Percentiles rank a stretch among this genome's conserved stretches.
phyloP scores from a whole-genome alignment of 495 filamentous ascomycete species.

The Pyrenopolyporus hunteri region DNA sequence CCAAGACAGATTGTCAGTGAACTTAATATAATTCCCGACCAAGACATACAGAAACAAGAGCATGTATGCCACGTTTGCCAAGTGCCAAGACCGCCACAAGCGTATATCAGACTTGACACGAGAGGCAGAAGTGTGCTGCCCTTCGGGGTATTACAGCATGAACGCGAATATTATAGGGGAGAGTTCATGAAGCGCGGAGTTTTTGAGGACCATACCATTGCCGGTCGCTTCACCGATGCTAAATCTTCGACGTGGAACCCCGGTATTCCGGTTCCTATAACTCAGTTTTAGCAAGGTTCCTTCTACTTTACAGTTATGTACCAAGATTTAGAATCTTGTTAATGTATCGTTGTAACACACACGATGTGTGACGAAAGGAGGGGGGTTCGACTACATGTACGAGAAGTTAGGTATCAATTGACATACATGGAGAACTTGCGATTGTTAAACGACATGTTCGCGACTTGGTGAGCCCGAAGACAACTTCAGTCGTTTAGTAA shows the following conservation, averaged over 20 bases:
- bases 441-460: constrained; percentile 49
- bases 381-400: background rate
- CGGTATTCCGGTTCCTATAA: constrained; percentile 58
- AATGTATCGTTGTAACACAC: background rate
- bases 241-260: constrained; percentile 59
- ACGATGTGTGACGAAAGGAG: background rate
- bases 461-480: constrained; percentile 22
- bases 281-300: constrained; percentile 14
- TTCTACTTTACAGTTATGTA: background rate
- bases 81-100: constrained; percentile 43
- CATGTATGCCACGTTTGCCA: constrained; percentile 37
- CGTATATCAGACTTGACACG: constrained; percentile 19
- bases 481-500: constrained; percentile 6
- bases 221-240: constrained; percentile 57
- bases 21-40: constrained; percentile 11
- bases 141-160: constrained; percentile 34
- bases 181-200: constrained; percentile 3
- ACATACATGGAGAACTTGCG: constrained; percentile 64
- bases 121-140: background rate
- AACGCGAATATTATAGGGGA: constrained; percentile 7
- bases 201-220: constrained; percentile 50
- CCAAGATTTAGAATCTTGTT: background rate
- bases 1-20: constrained; percentile 35
- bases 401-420: constrained; percentile 16
- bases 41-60: constrained; percentile 26